Conservation (phyloP, 2,329 filamentous ascomycete genomes). For the Epichloe coenophiala region DNA sequence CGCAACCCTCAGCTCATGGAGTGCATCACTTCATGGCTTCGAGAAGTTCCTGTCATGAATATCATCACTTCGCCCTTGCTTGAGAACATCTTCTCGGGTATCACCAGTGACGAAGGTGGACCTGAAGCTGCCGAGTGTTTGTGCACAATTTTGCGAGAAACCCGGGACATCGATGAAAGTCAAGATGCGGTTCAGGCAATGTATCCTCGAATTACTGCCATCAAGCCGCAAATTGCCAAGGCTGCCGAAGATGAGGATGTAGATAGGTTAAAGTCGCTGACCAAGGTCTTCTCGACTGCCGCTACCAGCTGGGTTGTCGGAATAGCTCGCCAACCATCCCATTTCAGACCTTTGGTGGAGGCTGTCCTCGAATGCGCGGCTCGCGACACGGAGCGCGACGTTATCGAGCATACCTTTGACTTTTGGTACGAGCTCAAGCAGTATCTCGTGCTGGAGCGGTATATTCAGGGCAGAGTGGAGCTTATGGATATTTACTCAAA, state of each 20-base stretch:
- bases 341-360: constrained; percentile 79
- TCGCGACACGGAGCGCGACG: constrained; percentile 77
- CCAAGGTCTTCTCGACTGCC: constrained; percentile 81
- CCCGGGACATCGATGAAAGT: constrained; percentile 84
- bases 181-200: constrained; percentile 68
- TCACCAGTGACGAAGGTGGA: constrained; percentile 64
- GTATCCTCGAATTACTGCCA: constrained; percentile 64
- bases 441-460: constrained; percentile 81
- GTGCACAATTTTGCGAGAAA: constrained; percentile 84
- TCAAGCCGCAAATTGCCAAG: constrained; percentile 64
- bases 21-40: constrained; percentile 92
- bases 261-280: constrained; percentile 77
- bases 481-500: constrained; percentile 74
- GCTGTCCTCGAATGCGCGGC: constrained; percentile 84
- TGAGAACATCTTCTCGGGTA: constrained; percentile 63
- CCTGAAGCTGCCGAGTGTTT: constrained; percentile 85
- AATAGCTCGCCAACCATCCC: constrained; percentile 67
- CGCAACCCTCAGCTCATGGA: constrained; percentile 85
- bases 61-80: constrained; percentile 79
- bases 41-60: constrained; percentile 74
- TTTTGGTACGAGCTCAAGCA: constrained; percentile 99
- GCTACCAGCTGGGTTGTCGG: constrained; percentile 90
- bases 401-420: constrained; percentile 83
- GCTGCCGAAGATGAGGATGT: constrained; percentile 68
- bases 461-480: constrained; percentile 65